Conservation (phyloP, 495 filamentous ascomycete genomes). For the Astrothelium subdiscretum region DNA sequence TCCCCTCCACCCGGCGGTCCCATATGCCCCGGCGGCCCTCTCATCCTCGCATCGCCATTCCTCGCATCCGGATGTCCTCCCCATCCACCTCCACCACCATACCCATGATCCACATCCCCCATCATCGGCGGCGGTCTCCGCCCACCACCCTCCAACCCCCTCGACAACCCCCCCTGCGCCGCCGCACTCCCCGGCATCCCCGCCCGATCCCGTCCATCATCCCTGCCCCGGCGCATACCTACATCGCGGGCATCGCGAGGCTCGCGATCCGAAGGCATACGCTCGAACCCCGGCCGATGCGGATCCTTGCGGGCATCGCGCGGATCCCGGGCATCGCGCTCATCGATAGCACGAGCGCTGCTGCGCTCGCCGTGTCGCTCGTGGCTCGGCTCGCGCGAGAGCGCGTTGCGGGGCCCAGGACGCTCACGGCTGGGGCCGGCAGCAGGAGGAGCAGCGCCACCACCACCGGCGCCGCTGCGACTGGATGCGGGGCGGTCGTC, state of each 20-base stretch:
- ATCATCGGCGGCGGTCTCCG: neutral
- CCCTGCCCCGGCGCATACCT: neutral
- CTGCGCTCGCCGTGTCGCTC: neutral
- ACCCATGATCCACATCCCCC: neutral
- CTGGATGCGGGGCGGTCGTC: too few species aligned
- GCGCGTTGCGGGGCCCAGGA: too few species aligned
- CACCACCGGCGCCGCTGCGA: too few species aligned
- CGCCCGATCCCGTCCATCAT: neutral
- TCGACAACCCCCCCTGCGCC: neutral
- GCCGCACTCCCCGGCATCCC: neutral
- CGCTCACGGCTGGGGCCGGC: too few species aligned
- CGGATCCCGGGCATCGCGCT: too few species aligned
- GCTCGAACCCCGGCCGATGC: neutral
- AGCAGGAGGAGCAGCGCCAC: too few species aligned
- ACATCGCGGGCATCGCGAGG: neutral
- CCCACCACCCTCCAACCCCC: neutral
- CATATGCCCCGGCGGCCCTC: neutral
- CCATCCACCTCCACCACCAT: neutral
- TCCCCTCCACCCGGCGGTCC: slow-evolving; percentile 1
- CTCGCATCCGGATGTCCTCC: slow-evolving; percentile 3
- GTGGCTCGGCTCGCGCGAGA: too few species aligned
- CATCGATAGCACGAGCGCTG: neutral
- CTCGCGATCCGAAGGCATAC: neutral
- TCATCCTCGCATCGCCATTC: slow-evolving; percentile 7
- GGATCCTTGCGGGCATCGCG: neutral